Evolutionary conservation across 331 rosid species (phyloP).

Genomic region (Quercus phellos): DNA sequence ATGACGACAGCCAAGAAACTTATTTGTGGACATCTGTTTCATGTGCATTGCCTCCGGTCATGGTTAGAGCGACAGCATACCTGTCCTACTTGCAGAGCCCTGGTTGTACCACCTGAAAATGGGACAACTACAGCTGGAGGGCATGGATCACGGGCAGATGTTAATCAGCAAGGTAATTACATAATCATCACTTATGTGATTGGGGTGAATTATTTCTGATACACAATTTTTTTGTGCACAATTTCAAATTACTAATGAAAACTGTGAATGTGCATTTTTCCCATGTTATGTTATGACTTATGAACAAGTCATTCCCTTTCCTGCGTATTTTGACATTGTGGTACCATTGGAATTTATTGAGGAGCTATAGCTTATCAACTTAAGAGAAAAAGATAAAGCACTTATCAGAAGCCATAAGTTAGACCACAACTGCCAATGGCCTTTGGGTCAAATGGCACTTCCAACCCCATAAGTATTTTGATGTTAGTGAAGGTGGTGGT

Average conservation of each 20-base stretch:
- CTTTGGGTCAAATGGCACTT: too few relatives aligned
- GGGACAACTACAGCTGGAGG: slow-evolving; percentile 59
- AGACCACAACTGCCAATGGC: neutral
- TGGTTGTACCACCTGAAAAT: slow-evolving; percentile 84
- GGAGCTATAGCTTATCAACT: neutral
- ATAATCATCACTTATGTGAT: neutral
- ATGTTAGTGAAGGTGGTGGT: too few relatives aligned
- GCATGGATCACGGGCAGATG: slow-evolving; percentile 62
- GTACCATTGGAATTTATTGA: neutral
- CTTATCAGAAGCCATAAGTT: neutral
- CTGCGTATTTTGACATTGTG: neutral
- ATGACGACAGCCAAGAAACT: slow-evolving; percentile 97
- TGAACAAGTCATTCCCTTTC: neutral
- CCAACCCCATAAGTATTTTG: too few relatives aligned
- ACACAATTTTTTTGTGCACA: neutral
- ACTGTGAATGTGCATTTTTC: neutral
- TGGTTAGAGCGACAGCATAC: slow-evolving; percentile 99
- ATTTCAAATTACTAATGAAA: neutral
- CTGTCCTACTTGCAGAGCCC: slow-evolving; percentile 98
- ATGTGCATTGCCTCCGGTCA: slow-evolving; percentile 94
- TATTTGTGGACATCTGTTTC: slow-evolving; percentile 92
- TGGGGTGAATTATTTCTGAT: neutral
- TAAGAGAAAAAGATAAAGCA: neutral
- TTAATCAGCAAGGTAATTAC: slow-evolving; percentile 56
- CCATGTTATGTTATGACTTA: slow-evolving; percentile 4